Conservation (phyloP, 2,329 filamentous ascomycete species). For the Curvularia eragrostidis region DNA sequence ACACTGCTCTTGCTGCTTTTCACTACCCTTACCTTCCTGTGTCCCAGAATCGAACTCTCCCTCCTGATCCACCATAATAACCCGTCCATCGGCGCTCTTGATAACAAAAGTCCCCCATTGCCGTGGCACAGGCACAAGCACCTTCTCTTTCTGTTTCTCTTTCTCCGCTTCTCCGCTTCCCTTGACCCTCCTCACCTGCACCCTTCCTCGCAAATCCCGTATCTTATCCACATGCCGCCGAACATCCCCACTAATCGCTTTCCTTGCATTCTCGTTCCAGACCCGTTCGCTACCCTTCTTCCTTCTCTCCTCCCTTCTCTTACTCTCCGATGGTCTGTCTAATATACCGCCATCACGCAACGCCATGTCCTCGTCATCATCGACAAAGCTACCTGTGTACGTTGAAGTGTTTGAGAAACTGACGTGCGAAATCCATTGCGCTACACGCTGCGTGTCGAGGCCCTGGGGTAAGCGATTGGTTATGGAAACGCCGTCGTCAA, state of each 20-base stretch:
- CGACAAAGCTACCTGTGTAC: conserved; percentile 38
- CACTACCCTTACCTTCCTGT: not conserved
- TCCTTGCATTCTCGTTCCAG: conserved; percentile 32
- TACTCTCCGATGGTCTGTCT: conserved; percentile 26
- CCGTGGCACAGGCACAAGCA: conserved; percentile 27
- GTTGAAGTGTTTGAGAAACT: conserved; percentile 15
- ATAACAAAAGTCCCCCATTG: conserved; percentile 37
- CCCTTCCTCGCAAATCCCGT: conserved; percentile 6
- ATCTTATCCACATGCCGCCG: conserved; percentile 23
- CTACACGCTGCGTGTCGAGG: conserved; percentile 11
- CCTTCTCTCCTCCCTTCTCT: conserved; percentile 7
- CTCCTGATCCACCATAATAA: conserved; percentile 36
- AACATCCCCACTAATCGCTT: conserved; percentile 35
- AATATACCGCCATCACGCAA: not conserved
- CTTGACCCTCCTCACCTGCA: not conserved
- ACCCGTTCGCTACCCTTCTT: not conserved
- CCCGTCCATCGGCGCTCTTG: conserved; percentile 29
- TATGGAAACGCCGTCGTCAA: conserved; percentile 36
- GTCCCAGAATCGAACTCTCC: conserved; percentile 38
- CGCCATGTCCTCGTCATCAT: conserved; percentile 38
- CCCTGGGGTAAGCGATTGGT: conserved; percentile 21
- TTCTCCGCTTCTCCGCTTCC: not conserved
- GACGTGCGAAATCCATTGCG: conserved; percentile 20
- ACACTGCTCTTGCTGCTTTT: conserved; percentile 3
- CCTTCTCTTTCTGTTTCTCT: conserved; percentile 6